Conservation (phyloP, 192 early-diverging fungal genomes). For the Coemansia sp. region DNA sequence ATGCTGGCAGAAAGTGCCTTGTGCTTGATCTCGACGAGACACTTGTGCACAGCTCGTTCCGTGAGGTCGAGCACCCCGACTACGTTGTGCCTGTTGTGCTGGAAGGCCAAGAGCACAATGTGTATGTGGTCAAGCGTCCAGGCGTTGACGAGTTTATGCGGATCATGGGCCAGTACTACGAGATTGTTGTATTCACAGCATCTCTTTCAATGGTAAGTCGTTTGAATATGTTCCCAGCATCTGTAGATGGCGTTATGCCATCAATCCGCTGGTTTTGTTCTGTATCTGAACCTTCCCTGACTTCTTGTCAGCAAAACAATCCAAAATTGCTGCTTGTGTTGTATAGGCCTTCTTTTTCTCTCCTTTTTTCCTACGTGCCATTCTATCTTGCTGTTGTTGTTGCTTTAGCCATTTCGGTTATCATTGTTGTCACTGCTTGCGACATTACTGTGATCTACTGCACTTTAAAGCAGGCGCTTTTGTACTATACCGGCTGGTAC, state of each 20-base stretch:
- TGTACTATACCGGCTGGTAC: slow-evolving; percentile 4
- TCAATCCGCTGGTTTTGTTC: neutral
- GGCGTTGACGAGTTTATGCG: slow-evolving; percentile 93
- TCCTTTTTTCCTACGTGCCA: neutral
- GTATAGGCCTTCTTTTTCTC: too few species aligned
- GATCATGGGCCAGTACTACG: slow-evolving; percentile 82
- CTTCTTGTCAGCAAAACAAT: neutral
- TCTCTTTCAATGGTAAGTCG: slow-evolving; percentile 73
- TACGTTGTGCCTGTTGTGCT: slow-evolving; percentile 93
- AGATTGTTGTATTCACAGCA: slow-evolving; percentile 95
- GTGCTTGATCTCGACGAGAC: slow-evolving; percentile 98
- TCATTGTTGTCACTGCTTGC: slow-evolving; percentile 3
- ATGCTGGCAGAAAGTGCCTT: slow-evolving; percentile 81
- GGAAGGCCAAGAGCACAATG: slow-evolving; percentile 86
- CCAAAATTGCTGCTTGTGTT: neutral
- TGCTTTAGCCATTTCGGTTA: neutral
- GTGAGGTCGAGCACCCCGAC: slow-evolving; percentile 74
- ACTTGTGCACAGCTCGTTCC: slow-evolving; percentile 93
- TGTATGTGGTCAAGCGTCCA: slow-evolving; percentile 95
- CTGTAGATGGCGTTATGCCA: neutral
- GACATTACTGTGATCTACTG: slow-evolving; percentile 10
- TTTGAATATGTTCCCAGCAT: neutral
- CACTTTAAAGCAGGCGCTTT: slow-evolving; percentile 1
- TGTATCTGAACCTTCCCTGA: neutral
- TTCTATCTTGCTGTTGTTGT: neutral